These are phyloP conservation scores for Neonectria neomacrospora DNA, from an alignment of 2,329 filamentous ascomycete genomes.

Conservation along the genomic window DNA sequence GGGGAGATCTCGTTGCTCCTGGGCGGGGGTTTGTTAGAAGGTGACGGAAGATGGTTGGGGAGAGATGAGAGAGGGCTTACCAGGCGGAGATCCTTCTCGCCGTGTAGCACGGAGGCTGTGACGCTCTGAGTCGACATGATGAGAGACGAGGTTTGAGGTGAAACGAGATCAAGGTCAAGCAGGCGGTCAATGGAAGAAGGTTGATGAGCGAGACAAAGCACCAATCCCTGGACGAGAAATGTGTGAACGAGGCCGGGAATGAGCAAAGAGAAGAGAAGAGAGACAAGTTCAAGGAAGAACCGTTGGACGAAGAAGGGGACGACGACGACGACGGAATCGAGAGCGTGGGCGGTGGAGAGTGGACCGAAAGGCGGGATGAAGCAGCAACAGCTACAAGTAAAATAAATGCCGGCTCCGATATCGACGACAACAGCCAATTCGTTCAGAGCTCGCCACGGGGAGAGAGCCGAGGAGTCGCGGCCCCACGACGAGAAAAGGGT, in stretches of 20 bases:
- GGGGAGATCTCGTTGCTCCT: constrained; percentile 67
- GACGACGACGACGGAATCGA: constrained; percentile 5
- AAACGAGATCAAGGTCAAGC: neutral
- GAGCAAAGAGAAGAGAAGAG: constrained; percentile 10
- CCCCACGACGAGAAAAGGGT: constrained; percentile 10
- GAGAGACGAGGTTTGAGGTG: constrained; percentile 10
- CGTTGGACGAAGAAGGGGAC: constrained; percentile 7
- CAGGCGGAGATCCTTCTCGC: constrained; percentile 60
- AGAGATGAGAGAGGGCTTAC: constrained; percentile 51
- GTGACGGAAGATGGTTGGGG: neutral
- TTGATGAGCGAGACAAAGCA: neutral
- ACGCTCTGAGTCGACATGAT: constrained; percentile 48
- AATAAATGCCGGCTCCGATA: constrained; percentile 24
- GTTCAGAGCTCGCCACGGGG: constrained; percentile 7
- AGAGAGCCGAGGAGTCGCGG: constrained; percentile 30
- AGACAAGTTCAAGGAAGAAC: constrained; percentile 14
- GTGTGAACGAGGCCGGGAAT: constrained; percentile 1
- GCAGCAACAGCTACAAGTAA: neutral
- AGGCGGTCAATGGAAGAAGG: constrained; percentile 15
- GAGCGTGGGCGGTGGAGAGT: neutral
- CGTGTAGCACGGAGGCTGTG: constrained; percentile 66
- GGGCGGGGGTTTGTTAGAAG: neutral
- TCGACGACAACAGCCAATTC: constrained; percentile 7
- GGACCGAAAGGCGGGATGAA: constrained; percentile 4
- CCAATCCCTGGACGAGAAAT: constrained; percentile 3